phyloP scores from a whole-genome alignment of 169 alveolate species.

The Plasmodium gonderi region DNA sequence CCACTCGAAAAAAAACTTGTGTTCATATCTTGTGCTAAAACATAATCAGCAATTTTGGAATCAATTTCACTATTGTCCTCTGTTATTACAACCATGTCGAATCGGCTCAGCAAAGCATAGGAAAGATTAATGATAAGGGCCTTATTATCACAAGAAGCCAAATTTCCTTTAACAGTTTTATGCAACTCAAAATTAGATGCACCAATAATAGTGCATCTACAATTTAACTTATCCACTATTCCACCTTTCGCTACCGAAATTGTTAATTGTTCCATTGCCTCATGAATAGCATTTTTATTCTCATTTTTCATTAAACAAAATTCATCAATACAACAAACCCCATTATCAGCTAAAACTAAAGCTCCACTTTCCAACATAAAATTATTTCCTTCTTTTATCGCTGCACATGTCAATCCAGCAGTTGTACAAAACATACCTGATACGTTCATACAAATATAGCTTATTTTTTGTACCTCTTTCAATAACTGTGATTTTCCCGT shows the following conservation, averaged over 20 bases:
- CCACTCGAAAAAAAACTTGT: not conserved
- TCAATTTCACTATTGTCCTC: constrained; percentile 60
- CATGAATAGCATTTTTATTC: constrained; percentile 91
- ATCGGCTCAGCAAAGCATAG: constrained; percentile 76
- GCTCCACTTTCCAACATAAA: constrained; percentile 95
- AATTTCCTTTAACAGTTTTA: constrained; percentile 21
- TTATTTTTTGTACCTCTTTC: constrained; percentile 84
- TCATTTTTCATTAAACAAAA: constrained; percentile 87
- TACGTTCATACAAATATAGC: constrained; percentile 78
- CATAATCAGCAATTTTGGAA: constrained; percentile 45
- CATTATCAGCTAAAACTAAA: constrained; percentile 94
- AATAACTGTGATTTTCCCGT: constrained; percentile 95
- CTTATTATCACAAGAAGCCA: constrained; percentile 14
- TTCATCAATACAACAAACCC: constrained; percentile 97
- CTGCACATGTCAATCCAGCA: constrained; percentile 94
- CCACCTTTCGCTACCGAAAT: constrained; percentile 94
- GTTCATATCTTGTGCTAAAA: constrained; percentile 14
- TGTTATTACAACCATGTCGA: constrained; percentile 82
- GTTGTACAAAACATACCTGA: constrained; percentile 92
- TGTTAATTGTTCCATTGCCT: constrained; percentile 96
- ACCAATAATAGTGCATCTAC: constrained; percentile 86
- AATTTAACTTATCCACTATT: constrained; percentile 74
- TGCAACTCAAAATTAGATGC: constrained; percentile 81
- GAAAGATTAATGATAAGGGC: constrained; percentile 53
- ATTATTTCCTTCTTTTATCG: constrained; percentile 91